A percentile compares a stretch with the other conserved stretches of the same genome.
Evolutionary conservation across 1,139 yeast species (phyloP).

Genomic region (Nakaseomyces uthaithaninus): DNA sequence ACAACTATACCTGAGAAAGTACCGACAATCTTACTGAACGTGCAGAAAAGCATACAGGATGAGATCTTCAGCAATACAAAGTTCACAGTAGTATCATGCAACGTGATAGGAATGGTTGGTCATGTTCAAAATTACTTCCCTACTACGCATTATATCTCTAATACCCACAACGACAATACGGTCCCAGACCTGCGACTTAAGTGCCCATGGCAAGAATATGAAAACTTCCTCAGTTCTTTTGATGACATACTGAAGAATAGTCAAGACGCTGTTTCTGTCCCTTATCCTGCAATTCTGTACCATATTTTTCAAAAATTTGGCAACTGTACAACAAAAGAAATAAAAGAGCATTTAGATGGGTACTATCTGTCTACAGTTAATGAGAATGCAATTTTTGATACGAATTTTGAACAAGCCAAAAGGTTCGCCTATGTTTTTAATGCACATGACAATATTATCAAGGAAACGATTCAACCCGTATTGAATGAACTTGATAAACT

Average conservation of each 20-base stretch:
- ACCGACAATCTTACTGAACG: not conserved
- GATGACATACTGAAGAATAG: constrained; percentile 42
- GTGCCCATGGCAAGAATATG: constrained; percentile 69
- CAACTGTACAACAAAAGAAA: constrained; percentile 28
- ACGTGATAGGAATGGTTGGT: constrained; percentile 53
- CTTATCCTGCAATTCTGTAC: constrained; percentile 54
- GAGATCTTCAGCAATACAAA: constrained; percentile 12
- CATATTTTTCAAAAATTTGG: constrained; percentile 31
- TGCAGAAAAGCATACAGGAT: constrained; percentile 5
- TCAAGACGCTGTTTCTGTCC: constrained; percentile 59
- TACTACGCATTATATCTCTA: constrained; percentile 56
- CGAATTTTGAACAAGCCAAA: constrained; percentile 68
- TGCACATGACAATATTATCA: not conserved
- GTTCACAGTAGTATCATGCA: constrained; percentile 11
- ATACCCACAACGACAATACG: constrained; percentile 63
- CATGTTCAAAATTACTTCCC: constrained; percentile 44
- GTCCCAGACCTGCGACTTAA: constrained; percentile 64
- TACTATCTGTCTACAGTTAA: constrained; percentile 28
- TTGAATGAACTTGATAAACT: constrained; percentile 66
- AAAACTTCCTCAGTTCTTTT: constrained; percentile 43
- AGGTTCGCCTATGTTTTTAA: constrained; percentile 35
- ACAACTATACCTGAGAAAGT: not conserved
- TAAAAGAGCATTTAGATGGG: constrained; percentile 27
- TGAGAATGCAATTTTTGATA: constrained; percentile 36
- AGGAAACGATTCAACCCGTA: constrained; percentile 40